phyloP scores from a whole-genome alignment of 495 filamentous ascomycete species.

The Podospora anserina region DNA sequence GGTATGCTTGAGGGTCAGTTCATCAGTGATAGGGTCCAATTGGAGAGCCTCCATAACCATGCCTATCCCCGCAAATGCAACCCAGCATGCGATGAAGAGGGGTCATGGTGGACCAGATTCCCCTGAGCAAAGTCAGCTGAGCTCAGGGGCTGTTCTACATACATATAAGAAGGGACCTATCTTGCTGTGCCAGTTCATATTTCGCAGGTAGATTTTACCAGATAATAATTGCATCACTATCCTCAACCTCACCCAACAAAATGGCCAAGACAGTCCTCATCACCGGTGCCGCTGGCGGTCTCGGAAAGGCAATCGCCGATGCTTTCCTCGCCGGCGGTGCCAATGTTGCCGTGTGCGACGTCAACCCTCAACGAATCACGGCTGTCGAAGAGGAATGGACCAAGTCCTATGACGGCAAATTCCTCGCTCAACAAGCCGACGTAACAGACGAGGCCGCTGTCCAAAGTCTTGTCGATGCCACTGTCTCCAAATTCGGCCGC shows the following conservation, averaged over 20 bases:
- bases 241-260: not conserved
- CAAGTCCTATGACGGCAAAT: slow-evolving; percentile 25
- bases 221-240: not conserved
- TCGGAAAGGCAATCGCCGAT: slow-evolving; percentile 41
- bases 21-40: not conserved
- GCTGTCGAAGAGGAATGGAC: slow-evolving; percentile 30
- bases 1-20: not conserved
- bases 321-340: slow-evolving; percentile 41
- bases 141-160: not conserved
- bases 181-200: not conserved
- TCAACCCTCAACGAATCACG: slow-evolving; percentile 43
- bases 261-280: slow-evolving; percentile 39
- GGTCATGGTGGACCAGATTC: not conserved
- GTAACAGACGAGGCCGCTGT: slow-evolving; percentile 39
- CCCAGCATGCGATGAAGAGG: not conserved
- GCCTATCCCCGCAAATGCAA: not conserved
- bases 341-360: slow-evolving; percentile 45
- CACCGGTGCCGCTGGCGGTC: slow-evolving; percentile 44
- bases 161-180: not conserved
- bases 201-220: not conserved
- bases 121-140: not conserved
- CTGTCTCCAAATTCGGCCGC: slow-evolving; percentile 39
- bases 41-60: not conserved
- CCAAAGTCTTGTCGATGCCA: slow-evolving; percentile 31
- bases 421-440: slow-evolving; percentile 34